phyloP scores from a whole-genome alignment of 1,139 yeast species.

The Debaryomyces psychrophilus region DNA sequence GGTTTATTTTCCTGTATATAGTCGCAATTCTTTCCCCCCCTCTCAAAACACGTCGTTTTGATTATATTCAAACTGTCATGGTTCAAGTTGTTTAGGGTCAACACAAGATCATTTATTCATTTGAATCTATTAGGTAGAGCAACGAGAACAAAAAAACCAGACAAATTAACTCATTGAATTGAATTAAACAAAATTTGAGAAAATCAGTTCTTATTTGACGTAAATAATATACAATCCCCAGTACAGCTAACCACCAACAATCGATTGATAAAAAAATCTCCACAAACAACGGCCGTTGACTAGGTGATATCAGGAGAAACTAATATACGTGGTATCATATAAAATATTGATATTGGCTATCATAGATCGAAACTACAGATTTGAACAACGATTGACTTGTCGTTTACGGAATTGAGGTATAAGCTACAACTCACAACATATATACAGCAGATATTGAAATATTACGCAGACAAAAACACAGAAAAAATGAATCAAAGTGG shows the following conservation, averaged over 20 bases:
- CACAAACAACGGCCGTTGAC: not conserved
- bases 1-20: not conserved
- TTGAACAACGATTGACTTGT: not conserved
- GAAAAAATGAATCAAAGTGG: constrained; percentile 10
- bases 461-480: not conserved
- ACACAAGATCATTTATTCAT: not conserved
- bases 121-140: not conserved
- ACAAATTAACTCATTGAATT: not conserved
- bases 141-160: not conserved
- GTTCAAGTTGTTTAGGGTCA: not conserved
- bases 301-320: not conserved
- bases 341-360: not conserved
- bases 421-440: constrained; percentile 1
- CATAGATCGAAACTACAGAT: not conserved
- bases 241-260: not conserved
- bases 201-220: not conserved
- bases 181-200: not conserved
- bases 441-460: not conserved
- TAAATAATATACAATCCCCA: not conserved
- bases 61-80: not conserved
- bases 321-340: not conserved
- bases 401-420: constrained; percentile 4
- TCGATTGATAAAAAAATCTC: not conserved
- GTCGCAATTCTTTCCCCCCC: not conserved
- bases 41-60: constrained; percentile 6